phyloP scores from a whole-genome alignment of 805 yeast species.

The Komagataella kurtzmanii region DNA sequence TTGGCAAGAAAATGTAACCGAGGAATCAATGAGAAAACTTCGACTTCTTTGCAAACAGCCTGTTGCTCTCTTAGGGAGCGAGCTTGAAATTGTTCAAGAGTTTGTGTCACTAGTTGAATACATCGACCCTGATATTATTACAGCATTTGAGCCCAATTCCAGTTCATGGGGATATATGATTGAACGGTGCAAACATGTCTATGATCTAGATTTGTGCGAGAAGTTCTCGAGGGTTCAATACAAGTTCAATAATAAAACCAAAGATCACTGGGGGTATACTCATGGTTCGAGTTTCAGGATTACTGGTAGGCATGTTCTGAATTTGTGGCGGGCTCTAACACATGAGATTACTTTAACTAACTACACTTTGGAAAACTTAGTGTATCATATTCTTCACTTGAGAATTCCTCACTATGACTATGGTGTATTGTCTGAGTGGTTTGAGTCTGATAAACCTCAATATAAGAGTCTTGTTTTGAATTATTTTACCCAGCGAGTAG shows the following conservation, averaged over 20 bases:
- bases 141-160: constrained; percentile 74
- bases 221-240: constrained; percentile 46
- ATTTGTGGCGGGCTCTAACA: constrained; percentile 71
- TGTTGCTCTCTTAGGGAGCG: constrained; percentile 32
- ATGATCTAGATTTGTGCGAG: constrained; percentile 39
- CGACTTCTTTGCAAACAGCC: constrained; percentile 12
- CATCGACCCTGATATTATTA: constrained; percentile 77
- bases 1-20: constrained; percentile 2
- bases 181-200: constrained; percentile 37
- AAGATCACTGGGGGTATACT: constrained; percentile 70
- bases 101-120: constrained; percentile 41
- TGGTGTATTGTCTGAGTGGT: constrained; percentile 33
- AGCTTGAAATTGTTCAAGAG: constrained; percentile 41
- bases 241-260: constrained; percentile 35
- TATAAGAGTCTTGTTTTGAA: constrained; percentile 22
- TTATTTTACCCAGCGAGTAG: constrained; percentile 33
- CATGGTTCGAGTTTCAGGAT: constrained; percentile 60
- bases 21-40: constrained; percentile 3
- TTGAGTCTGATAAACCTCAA: constrained; percentile 11
- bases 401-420: constrained; percentile 52
- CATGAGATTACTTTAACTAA: constrained; percentile 48
- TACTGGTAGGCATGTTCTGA: constrained; percentile 74
- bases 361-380: constrained; percentile 68
- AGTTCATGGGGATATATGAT: constrained; percentile 84
- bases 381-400: constrained; percentile 51